phyloP scores from a whole-genome alignment of 805 yeast species.

The Ogataea allantospora region DNA sequence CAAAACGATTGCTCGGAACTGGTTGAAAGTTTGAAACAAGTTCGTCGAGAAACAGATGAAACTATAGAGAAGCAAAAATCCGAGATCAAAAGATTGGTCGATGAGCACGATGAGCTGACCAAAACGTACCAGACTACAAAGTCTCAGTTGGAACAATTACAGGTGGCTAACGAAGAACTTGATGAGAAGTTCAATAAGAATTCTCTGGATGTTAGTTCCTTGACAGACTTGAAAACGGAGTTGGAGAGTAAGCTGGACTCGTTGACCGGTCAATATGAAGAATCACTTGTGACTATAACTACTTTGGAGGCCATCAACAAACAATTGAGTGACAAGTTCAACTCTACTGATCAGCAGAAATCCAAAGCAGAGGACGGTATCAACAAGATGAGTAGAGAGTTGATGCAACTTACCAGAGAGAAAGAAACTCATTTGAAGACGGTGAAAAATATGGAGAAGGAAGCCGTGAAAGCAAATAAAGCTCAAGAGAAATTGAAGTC shows the following conservation, averaged over 20 bases:
- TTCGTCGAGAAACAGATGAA: conserved; percentile 20
- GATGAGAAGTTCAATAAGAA: conserved; percentile 23
- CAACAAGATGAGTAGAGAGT: conserved; percentile 84
- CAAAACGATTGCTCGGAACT: conserved; percentile 34
- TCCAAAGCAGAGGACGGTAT: conserved; percentile 75
- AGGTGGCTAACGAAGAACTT: conserved; percentile 28
- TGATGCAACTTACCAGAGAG: conserved; percentile 61
- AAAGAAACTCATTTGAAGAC: conserved; percentile 50
- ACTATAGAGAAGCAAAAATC: conserved; percentile 18
- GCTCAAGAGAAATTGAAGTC: conserved; percentile 37
- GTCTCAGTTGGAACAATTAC: conserved; percentile 35
- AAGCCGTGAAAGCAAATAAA: conserved; percentile 31
- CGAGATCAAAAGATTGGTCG: conserved; percentile 24
- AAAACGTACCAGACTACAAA: conserved; percentile 22
- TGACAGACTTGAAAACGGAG: conserved; percentile 24
- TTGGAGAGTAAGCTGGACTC: conserved; percentile 36
- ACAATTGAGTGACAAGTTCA: conserved; percentile 32
- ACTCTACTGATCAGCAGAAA: conserved; percentile 36
- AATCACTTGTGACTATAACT: conserved; percentile 20
- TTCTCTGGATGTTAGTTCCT: conserved; percentile 27
- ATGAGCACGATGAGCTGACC: conserved; percentile 36
- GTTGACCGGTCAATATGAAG: conserved; percentile 21
- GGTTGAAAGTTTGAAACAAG: conserved; percentile 15
- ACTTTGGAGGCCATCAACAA: conserved; percentile 23
- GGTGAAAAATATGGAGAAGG: conserved; percentile 43